A percentile compares a stretch with the other conserved stretches of the same genome.
Evolutionary conservation across 2,329 filamentous ascomycete genomes (phyloP).

Genomic region (Fusarium succisae): DNA sequence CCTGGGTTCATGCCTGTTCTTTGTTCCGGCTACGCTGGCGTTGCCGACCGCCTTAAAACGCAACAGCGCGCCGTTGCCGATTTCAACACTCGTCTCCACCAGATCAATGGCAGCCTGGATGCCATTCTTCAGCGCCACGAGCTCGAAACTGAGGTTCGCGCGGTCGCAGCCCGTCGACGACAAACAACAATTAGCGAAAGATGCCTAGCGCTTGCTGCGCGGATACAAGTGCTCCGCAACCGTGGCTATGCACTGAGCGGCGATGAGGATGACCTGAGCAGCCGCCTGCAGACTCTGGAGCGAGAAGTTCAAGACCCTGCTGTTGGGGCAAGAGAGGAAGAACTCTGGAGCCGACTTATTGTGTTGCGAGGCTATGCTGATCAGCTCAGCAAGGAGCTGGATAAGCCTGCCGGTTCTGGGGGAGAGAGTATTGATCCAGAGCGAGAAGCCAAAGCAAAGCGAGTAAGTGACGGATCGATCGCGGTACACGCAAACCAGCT

Average conservation of each 20-base stretch:
- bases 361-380: constrained; percentile 77
- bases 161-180: constrained; percentile 75
- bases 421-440: constrained; percentile 72
- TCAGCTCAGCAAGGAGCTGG: constrained; percentile 77
- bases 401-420: constrained; percentile 68
- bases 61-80: constrained; percentile 75
- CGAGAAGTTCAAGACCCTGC: constrained; percentile 77
- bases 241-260: constrained; percentile 82
- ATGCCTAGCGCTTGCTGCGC: constrained; percentile 78
- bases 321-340: constrained; percentile 79
- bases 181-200: constrained; percentile 78
- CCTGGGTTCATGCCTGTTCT: constrained; percentile 81
- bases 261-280: constrained; percentile 80
- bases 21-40: constrained; percentile 75
- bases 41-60: constrained; percentile 76
- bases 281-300: constrained; percentile 75
- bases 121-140: constrained; percentile 80
- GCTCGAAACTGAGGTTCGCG: constrained; percentile 77
- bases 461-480: constrained; percentile 60
- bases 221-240: constrained; percentile 83
- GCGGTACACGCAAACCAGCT: constrained; percentile 18
- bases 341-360: constrained; percentile 85
- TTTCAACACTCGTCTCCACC: constrained; percentile 77
- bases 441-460: constrained; percentile 76
- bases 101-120: constrained; percentile 79